Percentiles rank a stretch among this genome's conserved stretches.
phyloP scores from a whole-genome alignment of 495 filamentous ascomycete genomes.

The Baudoinia panamericana region DNA sequence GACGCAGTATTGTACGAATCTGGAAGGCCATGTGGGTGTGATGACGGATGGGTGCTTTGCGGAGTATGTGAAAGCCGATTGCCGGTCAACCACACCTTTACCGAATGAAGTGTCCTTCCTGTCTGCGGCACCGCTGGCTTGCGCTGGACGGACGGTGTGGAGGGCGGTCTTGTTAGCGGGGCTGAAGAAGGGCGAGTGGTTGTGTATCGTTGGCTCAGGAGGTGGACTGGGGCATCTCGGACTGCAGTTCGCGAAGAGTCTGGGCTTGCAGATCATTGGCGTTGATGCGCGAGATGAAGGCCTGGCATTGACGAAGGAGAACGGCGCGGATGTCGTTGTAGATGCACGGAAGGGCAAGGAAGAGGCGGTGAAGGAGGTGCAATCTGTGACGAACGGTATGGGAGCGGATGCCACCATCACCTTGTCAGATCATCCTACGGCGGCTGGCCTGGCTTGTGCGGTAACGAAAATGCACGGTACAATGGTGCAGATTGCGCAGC shows the following conservation, averaged over 20 bases:
- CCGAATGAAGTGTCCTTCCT: conserved; percentile 37
- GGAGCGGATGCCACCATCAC: conserved; percentile 38
- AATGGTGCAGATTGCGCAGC: conserved; percentile 44
- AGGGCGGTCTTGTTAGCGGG: conserved; percentile 35
- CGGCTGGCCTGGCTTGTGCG: conserved; percentile 38
- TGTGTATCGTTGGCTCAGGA: conserved; percentile 43
- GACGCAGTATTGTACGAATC: conserved; percentile 37
- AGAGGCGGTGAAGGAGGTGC: conserved; percentile 34
- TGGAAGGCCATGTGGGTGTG: conserved; percentile 33
- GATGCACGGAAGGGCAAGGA: conserved; percentile 39
- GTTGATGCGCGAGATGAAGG: conserved; percentile 45
- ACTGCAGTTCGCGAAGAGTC: conserved; percentile 42
- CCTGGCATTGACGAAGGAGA: conserved; percentile 31
- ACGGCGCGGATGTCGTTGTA: conserved; percentile 38
- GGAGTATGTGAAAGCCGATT: conserved; percentile 40
- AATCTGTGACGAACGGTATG: conserved; percentile 34
- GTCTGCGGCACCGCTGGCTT: conserved; percentile 43
- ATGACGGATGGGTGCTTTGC: conserved; percentile 39
- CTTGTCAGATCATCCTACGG: conserved; percentile 32
- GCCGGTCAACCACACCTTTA: conserved; percentile 31
- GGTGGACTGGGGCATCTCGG: conserved; percentile 44
- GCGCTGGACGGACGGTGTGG: conserved; percentile 44
- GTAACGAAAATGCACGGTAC: conserved; percentile 43
- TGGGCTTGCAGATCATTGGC: conserved; percentile 39
- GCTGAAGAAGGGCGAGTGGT: conserved; percentile 35